Evolutionary conservation across 1,284 basidiomycete genomes (phyloP).

Genomic region (Peniophora sp.): DNA sequence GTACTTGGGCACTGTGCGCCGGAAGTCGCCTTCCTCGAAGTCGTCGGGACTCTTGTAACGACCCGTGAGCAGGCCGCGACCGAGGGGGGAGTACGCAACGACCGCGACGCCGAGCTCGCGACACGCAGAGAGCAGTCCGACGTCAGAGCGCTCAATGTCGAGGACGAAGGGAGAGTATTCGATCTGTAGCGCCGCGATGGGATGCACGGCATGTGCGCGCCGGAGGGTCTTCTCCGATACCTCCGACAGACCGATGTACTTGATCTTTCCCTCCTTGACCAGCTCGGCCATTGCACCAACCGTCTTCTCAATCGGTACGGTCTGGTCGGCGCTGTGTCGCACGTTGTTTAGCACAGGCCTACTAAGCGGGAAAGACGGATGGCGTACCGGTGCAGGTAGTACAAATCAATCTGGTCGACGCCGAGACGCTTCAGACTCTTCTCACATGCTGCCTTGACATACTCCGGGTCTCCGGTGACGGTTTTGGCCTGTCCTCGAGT

Average conservation of each 20-base stretch:
- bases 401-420: slow-evolving; percentile 28
- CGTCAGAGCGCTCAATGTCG: slow-evolving; percentile 38
- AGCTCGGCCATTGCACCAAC: slow-evolving; percentile 25
- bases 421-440: slow-evolving; percentile 27
- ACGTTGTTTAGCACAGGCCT: too few relatives aligned
- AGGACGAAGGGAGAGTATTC: slow-evolving; percentile 38
- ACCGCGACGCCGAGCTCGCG: slow-evolving; percentile 46
- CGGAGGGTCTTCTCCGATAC: slow-evolving; percentile 31
- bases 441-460: slow-evolving; percentile 20
- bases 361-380: background rate
- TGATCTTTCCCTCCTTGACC: slow-evolving; percentile 31
- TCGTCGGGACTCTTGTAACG: slow-evolving; percentile 40
- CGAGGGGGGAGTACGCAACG: slow-evolving; percentile 56
- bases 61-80: slow-evolving; percentile 57
- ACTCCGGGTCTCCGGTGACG: slow-evolving; percentile 19
- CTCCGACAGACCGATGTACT: slow-evolving; percentile 36
- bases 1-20: slow-evolving; percentile 28
- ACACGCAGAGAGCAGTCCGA: slow-evolving; percentile 39
- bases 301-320: slow-evolving; percentile 24
- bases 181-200: slow-evolving; percentile 33
- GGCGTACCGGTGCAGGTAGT: slow-evolving; percentile 27
- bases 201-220: slow-evolving; percentile 31
- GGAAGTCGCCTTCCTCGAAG: slow-evolving; percentile 42
- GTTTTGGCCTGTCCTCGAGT: background rate
- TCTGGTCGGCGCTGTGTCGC: slow-evolving; percentile 13